These are phyloP conservation scores for Bondarzewia mesenterica DNA, from an alignment of 1,284 basidiomycete genomes.

Conservation along the genomic window DNA sequence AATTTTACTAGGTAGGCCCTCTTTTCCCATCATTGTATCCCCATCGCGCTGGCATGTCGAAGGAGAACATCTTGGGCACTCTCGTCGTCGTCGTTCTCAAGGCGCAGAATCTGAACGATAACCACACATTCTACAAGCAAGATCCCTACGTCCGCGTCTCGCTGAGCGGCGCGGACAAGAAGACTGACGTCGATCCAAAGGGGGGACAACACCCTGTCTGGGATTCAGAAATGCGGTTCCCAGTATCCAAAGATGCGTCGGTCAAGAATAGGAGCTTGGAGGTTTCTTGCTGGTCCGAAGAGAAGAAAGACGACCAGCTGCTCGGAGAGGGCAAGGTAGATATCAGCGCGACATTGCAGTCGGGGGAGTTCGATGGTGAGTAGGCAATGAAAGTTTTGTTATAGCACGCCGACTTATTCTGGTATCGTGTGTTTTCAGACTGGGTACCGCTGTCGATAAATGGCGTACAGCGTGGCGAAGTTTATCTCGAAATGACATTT, in stretches of 20 bases:
- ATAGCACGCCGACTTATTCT: constrained; percentile 1
- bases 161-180: constrained; percentile 38
- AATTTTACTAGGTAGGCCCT: too few relatives aligned
- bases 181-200: constrained; percentile 54
- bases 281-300: constrained; percentile 58
- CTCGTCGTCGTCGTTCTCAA: constrained; percentile 70
- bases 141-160: constrained; percentile 55
- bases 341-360: constrained; percentile 56
- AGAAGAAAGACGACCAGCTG: constrained; percentile 48
- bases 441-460: constrained; percentile 57
- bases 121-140: constrained; percentile 71
- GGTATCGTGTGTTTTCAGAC: constrained; percentile 31
- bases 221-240: constrained; percentile 65
- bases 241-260: constrained; percentile 37
- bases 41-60: constrained; percentile 13
- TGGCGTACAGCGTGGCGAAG: constrained; percentile 50
- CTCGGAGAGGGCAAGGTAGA: constrained; percentile 58
- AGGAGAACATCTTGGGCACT: constrained; percentile 46
- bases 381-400: too few relatives aligned
- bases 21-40: not conserved
- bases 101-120: constrained; percentile 62
- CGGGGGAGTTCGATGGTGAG: constrained; percentile 71
- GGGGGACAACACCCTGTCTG: constrained; percentile 75
- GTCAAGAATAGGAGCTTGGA: constrained; percentile 49
- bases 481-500: constrained; percentile 78